Percentiles rank a stretch among this genome's conserved stretches.
phyloP scores from a whole-genome alignment of 768 basidiomycete species.

The Mycena capillaripes region DNA sequence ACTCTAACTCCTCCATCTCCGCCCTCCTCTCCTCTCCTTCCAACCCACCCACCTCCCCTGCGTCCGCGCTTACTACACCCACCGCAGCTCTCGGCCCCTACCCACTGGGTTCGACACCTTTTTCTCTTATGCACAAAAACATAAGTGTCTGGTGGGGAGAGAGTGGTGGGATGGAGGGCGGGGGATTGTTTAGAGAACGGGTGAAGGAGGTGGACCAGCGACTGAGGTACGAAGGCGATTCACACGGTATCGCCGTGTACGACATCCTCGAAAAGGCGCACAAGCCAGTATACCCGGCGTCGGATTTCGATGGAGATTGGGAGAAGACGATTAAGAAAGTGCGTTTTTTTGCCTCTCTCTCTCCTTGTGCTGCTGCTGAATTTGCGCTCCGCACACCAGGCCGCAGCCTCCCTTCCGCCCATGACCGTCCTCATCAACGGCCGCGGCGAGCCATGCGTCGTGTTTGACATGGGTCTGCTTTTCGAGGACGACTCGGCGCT shows the following conservation, averaged over 20 bases:
- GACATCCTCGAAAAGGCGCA: neutral
- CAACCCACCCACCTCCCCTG: slow-evolving; percentile 3
- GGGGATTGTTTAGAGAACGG: slow-evolving; percentile 31
- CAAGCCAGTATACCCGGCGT: slow-evolving; percentile 9
- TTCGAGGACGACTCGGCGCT: neutral
- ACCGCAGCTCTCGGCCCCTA: slow-evolving; percentile 10
- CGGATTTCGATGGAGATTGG: slow-evolving; percentile 36
- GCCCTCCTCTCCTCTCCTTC: neutral
- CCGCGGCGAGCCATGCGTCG: slow-evolving; percentile 37
- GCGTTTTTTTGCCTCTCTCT: neutral
- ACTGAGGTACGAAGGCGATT: neutral
- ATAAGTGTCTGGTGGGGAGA: slow-evolving; percentile 15
- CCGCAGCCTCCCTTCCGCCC: slow-evolving; percentile 23
- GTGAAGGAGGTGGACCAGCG: slow-evolving; percentile 1
- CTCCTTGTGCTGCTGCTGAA: neutral
- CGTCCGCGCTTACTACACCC: slow-evolving; percentile 23
- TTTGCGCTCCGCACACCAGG: slow-evolving; percentile 8
- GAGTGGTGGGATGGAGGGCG: neutral
- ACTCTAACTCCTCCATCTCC: neutral
- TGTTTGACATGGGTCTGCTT: slow-evolving; percentile 23
- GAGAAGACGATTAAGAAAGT: slow-evolving; percentile 27
- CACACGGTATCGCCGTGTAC: slow-evolving; percentile 23
- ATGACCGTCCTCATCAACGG: slow-evolving; percentile 35
- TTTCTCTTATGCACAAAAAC: slow-evolving; percentile 13
- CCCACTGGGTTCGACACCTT: slow-evolving; percentile 30